Evolutionary conservation across 768 basidiomycete species (phyloP).

Genomic region (Leccinum uliginosum): DNA sequence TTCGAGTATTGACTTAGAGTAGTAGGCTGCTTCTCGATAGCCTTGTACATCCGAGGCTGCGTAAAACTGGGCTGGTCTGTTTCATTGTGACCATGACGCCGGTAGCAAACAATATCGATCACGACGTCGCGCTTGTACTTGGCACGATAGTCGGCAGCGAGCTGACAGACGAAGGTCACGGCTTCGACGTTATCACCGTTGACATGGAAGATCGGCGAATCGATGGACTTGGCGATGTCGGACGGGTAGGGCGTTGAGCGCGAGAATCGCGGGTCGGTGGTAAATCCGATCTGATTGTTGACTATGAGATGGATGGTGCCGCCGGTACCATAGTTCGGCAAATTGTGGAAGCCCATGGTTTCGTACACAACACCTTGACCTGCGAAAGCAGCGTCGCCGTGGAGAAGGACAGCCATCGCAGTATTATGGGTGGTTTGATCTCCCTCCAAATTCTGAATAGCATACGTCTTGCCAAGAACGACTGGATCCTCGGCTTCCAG

Average conservation of each 20-base stretch:
- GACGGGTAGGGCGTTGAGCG: slow-evolving; percentile 98
- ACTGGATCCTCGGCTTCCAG: slow-evolving; percentile 96
- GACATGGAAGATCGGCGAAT: slow-evolving; percentile 98
- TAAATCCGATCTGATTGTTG: slow-evolving; percentile 99
- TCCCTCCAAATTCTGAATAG: slow-evolving; percentile 89
- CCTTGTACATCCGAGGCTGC: slow-evolving; percentile 97
- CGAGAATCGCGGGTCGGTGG: slow-evolving; percentile 95
- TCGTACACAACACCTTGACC: slow-evolving; percentile 99
- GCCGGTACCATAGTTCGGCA: slow-evolving; percentile 94
- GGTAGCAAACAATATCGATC: slow-evolving; percentile 97
- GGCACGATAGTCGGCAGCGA: slow-evolving; percentile 96
- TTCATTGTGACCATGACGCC: slow-evolving; percentile 99
- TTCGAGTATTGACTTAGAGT: slow-evolving; percentile 90
- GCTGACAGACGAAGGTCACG: slow-evolving; percentile 96
- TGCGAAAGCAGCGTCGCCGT: slow-evolving; percentile 98
- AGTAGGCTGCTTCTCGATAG: slow-evolving; percentile 91
- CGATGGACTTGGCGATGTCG: slow-evolving; percentile 97
- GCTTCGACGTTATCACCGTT: slow-evolving; percentile 99
- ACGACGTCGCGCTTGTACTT: slow-evolving; percentile 99
- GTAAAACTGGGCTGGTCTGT: slow-evolving; percentile 99
- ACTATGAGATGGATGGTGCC: slow-evolving; percentile 98
- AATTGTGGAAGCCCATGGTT: slow-evolving; percentile 96
- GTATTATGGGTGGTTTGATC: slow-evolving; percentile 77
- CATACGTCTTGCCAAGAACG: slow-evolving; percentile 98
- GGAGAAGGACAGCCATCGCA: slow-evolving; percentile 93